These are phyloP conservation scores for Yamadazyma aaseri DNA, from an alignment of 1,139 yeast genomes.

Conservation along the genomic window DNA sequence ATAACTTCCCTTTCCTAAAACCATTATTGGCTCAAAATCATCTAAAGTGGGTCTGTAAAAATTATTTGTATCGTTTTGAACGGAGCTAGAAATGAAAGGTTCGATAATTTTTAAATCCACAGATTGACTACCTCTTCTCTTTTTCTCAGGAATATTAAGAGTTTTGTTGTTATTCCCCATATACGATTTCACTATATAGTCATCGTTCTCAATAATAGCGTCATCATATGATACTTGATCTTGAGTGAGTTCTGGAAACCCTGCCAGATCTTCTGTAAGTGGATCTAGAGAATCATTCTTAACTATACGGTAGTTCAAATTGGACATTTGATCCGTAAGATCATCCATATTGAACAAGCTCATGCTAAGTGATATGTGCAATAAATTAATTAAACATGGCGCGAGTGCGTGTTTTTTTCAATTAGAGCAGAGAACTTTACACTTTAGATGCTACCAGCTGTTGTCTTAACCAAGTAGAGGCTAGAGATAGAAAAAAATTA, in stretches of 20 bases:
- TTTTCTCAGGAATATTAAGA: slow-evolving; percentile 9
- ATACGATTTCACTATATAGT: slow-evolving; percentile 1
- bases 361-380: slow-evolving; percentile 7
- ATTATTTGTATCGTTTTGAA: slow-evolving; percentile 17
- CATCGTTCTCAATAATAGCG: slow-evolving; percentile 1
- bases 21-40: slow-evolving; percentile 77
- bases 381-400: slow-evolving; percentile 1
- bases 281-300: slow-evolving; percentile 14
- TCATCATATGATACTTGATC: neutral
- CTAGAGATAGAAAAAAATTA: no score
- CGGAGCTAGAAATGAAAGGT: slow-evolving; percentile 25
- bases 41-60: slow-evolving; percentile 33
- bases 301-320: slow-evolving; percentile 18
- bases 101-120: slow-evolving; percentile 26
- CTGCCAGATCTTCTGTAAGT: neutral
- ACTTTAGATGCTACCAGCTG: no score
- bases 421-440: no score
- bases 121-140: slow-evolving; percentile 16
- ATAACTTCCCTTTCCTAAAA: slow-evolving; percentile 88
- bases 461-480: no score
- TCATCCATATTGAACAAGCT: slow-evolving; percentile 21
- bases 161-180: neutral
- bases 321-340: slow-evolving; percentile 15
- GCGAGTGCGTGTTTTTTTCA: neutral
- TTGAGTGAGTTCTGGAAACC: neutral